Evolutionary conservation across 306 rosid species (phyloP).

Genomic region (Psophocarpus tetragonolobus): DNA sequence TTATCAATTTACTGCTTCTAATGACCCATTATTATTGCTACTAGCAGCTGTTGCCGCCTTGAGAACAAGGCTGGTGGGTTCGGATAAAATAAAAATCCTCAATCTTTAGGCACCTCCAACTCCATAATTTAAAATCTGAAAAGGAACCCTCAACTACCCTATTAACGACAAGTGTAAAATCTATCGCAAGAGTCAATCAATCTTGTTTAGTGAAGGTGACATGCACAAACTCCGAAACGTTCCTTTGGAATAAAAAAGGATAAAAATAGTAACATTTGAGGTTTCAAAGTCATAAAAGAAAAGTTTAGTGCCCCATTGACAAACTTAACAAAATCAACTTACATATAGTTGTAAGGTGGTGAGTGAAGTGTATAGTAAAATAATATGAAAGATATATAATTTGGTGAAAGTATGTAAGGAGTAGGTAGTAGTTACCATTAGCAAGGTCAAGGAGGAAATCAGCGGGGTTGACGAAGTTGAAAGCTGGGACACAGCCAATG

Average conservation of each 20-base stretch:
- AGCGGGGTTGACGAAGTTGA: constrained; percentile 77
- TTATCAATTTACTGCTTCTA: constrained; percentile 33
- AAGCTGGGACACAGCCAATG: constrained; percentile 59
- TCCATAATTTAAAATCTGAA: constrained; percentile 38
- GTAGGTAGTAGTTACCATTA: constrained; percentile 53
- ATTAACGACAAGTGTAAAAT: constrained; percentile 38
- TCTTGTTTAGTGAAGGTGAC: constrained; percentile 36
- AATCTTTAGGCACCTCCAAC: constrained; percentile 23
- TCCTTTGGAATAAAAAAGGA: no score
- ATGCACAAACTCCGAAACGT: constrained; percentile 31
- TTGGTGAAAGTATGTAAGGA: neutral
- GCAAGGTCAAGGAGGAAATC: constrained; percentile 91
- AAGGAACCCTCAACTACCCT: constrained; percentile 36
- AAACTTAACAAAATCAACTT: neutral
- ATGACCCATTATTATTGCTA: constrained; percentile 33
- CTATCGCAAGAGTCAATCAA: constrained; percentile 12
- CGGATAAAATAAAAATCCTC: constrained; percentile 7
- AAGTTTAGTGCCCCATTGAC: constrained; percentile 1
- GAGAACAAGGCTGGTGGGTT: constrained; percentile 28
- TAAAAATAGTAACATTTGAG: neutral
- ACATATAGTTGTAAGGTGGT: no score
- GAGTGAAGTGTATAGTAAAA: no score
- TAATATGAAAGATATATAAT: no score
- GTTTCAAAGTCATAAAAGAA: neutral
- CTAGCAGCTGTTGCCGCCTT: constrained; percentile 33